Percentiles rank a stretch among this genome's conserved stretches.
These are phyloP conservation scores for Plasmodium sp. DNA, from an alignment of 169 alveolate species.

Conservation along the genomic window DNA sequence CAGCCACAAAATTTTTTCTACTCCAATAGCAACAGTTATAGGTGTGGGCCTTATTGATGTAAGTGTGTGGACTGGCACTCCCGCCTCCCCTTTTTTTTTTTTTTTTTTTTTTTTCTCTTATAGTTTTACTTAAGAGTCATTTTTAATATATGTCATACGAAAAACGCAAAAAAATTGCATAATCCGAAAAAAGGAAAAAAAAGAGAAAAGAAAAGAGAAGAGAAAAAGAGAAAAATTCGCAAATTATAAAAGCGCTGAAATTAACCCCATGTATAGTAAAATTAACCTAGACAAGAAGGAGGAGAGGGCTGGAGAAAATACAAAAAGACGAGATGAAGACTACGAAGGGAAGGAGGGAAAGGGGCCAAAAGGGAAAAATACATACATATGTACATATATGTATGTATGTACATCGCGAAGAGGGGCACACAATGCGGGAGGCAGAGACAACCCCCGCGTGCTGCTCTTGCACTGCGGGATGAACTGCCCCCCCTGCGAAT, in stretches of 20 bases:
- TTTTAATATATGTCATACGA: constrained; percentile 1
- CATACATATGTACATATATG: background rate
- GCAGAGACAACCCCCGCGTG: background rate
- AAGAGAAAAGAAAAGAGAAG: background rate
- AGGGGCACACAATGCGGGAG: background rate
- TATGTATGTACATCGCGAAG: background rate
- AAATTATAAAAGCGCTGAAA: background rate
- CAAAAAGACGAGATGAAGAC: background rate
- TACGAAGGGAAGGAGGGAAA: background rate
- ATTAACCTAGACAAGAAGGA: background rate
- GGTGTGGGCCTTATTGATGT: constrained; percentile 68
- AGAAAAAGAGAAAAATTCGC: background rate
- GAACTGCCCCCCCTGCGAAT: background rate
- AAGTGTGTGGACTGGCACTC: background rate
- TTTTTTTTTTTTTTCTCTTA: background rate
- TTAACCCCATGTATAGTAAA: background rate
- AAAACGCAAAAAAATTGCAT: background rate
- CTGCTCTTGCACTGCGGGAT: background rate
- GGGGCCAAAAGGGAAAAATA: background rate
- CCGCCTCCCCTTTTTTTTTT: background rate
- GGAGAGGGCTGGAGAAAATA: background rate
- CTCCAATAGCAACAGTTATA: constrained; percentile 64
- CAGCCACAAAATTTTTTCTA: constrained; percentile 73
- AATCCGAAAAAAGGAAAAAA: background rate
- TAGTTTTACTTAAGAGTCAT: background rate